These are phyloP conservation scores for Oidium heveae DNA, from an alignment of 2,329 filamentous ascomycete genomes.

Conservation along the genomic window DNA sequence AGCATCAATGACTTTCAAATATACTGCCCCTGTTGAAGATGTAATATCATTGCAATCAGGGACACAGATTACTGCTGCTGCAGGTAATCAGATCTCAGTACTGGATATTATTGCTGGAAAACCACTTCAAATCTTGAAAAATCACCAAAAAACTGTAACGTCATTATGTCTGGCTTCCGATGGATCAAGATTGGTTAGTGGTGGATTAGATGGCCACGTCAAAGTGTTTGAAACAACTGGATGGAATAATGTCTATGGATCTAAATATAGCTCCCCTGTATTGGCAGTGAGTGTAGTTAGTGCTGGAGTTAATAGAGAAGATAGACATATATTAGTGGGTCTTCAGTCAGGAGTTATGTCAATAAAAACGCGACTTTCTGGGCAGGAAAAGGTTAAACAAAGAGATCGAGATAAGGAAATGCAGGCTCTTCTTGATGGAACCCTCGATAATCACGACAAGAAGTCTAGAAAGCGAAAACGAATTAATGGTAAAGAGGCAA, in stretches of 20 bases:
- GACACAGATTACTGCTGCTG: constrained; percentile 62
- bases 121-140: constrained; percentile 64
- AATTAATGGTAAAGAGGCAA: constrained; percentile 31
- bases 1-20: constrained; percentile 81
- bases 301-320: constrained; percentile 41
- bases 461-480: constrained; percentile 36
- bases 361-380: constrained; percentile 67
- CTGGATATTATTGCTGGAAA: constrained; percentile 80
- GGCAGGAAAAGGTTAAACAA: constrained; percentile 52
- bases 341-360: constrained; percentile 87
- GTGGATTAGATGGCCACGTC: constrained; percentile 81
- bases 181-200: constrained; percentile 59
- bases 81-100: constrained; percentile 70
- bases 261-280: constrained; percentile 82
- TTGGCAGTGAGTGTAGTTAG: constrained; percentile 58
- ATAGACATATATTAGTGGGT: constrained; percentile 83
- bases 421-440: constrained; percentile 55
- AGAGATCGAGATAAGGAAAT: constrained; percentile 62
- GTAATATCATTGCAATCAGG: constrained; percentile 73
- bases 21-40: constrained; percentile 65
- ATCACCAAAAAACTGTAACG: constrained; percentile 96
- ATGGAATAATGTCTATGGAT: constrained; percentile 90
- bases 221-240: constrained; percentile 86
- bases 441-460: constrained; percentile 52
- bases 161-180: constrained; percentile 60